phyloP scores from a whole-genome alignment of 106 monocot genomes.

The Allium cepa region DNA sequence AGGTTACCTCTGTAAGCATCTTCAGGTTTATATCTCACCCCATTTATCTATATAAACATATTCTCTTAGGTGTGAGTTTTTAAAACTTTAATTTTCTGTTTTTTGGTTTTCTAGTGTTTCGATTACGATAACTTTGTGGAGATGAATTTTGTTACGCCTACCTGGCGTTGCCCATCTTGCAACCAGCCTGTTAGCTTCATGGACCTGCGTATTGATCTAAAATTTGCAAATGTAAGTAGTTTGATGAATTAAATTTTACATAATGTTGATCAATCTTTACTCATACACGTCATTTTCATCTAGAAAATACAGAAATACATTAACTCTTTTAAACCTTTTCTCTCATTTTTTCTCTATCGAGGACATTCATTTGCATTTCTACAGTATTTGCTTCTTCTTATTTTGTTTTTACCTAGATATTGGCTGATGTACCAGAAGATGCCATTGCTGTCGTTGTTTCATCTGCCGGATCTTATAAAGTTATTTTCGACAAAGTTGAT shows the following conservation, averaged over 20 bases:
- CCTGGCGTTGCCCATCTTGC: constrained; percentile 90
- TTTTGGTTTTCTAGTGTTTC: constrained; percentile 61
- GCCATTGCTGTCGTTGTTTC: constrained; percentile 30
- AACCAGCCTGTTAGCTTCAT: constrained; percentile 55
- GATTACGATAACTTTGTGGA: constrained; percentile 89
- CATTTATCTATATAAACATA: background rate
- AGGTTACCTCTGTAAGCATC: constrained; percentile 52
- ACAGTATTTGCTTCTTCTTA: constrained; percentile 3
- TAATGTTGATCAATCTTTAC: background rate
- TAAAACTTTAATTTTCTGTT: background rate
- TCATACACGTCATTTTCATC: background rate
- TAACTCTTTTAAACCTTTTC: constrained; percentile 6
- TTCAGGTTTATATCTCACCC: constrained; percentile 26
- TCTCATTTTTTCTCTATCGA: too few relatives aligned
- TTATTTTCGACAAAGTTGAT: constrained; percentile 13
- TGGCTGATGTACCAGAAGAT: constrained; percentile 36
- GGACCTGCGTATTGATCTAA: constrained; percentile 78
- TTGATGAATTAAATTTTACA: background rate
- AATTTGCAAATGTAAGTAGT: constrained; percentile 62
- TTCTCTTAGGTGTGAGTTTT: background rate
- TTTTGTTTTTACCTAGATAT: constrained; percentile 23
- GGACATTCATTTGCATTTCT: too few relatives aligned
- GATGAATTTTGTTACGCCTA: constrained; percentile 73
- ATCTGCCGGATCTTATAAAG: constrained; percentile 50
- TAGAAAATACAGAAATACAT: background rate